These are phyloP conservation scores for Metarhizium anisopliae DNA, from an alignment of 2,329 filamentous ascomycete species.

Conservation along the genomic window DNA sequence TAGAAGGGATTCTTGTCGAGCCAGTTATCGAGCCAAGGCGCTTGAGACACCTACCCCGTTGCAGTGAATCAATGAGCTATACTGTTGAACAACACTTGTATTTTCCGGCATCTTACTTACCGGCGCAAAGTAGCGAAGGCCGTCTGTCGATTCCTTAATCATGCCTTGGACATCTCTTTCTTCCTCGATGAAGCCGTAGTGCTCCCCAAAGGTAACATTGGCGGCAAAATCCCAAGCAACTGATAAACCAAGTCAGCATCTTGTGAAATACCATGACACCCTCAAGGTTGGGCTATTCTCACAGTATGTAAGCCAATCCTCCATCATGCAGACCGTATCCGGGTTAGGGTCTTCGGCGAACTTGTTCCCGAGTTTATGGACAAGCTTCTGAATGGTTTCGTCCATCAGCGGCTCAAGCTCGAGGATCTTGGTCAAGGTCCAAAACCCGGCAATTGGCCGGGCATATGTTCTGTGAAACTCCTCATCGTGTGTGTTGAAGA, in stretches of 20 bases:
- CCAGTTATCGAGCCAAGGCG: slow-evolving; percentile 16
- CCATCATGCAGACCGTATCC: slow-evolving; percentile 8
- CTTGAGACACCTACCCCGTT: slow-evolving; percentile 15
- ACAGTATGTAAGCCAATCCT: slow-evolving; percentile 12
- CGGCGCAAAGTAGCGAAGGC: slow-evolving; percentile 22
- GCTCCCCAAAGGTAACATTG: slow-evolving; percentile 28
- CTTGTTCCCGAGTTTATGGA: slow-evolving; percentile 4
- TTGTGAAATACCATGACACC: too few relatives aligned
- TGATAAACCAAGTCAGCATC: slow-evolving; percentile 3
- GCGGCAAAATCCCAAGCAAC: slow-evolving; percentile 33
- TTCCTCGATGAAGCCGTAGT: slow-evolving; percentile 31
- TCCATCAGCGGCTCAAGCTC: slow-evolving; percentile 11
- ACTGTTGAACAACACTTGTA: not conserved
- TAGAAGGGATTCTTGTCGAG: slow-evolving; percentile 21
- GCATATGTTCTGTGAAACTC: slow-evolving; percentile 9
- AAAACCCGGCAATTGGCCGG: slow-evolving; percentile 10
- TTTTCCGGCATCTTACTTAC: slow-evolving; percentile 1
- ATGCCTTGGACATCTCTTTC: slow-evolving; percentile 27
- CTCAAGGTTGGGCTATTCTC: not conserved
- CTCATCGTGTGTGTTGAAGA: slow-evolving; percentile 13
- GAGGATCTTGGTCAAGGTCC: slow-evolving; percentile 9
- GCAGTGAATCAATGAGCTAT: not conserved
- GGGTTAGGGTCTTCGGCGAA: slow-evolving; percentile 6
- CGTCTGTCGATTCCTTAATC: slow-evolving; percentile 19
- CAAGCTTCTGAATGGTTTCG: slow-evolving; percentile 8